A percentile compares a stretch with the other conserved stretches of the same genome.
Conservation (phyloP, 208 protist species). For the Dictyostelium gargantuum region DNA sequence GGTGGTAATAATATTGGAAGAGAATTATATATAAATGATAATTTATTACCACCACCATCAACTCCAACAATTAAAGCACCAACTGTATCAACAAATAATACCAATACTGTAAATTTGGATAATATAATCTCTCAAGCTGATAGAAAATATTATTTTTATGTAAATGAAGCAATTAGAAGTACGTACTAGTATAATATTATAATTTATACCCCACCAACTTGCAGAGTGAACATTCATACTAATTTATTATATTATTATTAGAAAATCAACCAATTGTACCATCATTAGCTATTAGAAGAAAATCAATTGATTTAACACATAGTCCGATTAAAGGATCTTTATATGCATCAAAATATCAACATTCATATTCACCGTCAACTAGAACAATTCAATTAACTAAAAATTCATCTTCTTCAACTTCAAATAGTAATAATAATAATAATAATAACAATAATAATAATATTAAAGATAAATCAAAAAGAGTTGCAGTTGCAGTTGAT, state of each 20-base stretch:
- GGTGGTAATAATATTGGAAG: neutral
- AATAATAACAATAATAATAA: neutral
- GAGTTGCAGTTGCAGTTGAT: neutral
- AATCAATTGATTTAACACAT: slow-evolving; percentile 61
- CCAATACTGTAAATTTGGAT: neutral
- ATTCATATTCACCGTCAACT: slow-evolving; percentile 21
- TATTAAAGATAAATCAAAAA: neutral
- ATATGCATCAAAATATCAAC: slow-evolving; percentile 43
- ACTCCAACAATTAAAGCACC: neutral
- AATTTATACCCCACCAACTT: neutral
- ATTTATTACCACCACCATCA: neutral
- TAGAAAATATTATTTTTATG: slow-evolving; percentile 65
- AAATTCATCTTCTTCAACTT: neutral
- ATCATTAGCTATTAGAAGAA: slow-evolving; percentile 59
- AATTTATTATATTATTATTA: neutral
- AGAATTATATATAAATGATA: neutral
- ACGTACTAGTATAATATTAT: neutral
- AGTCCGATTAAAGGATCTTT: slow-evolving; percentile 53
- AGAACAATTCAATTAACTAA: slow-evolving; percentile 11
- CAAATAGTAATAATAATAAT: neutral
- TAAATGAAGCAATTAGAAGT: slow-evolving; percentile 66
- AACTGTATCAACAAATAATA: neutral
- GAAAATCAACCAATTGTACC: slow-evolving; percentile 61
- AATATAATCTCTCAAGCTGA: slow-evolving; percentile 27
- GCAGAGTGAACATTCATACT: no score